phyloP scores from a whole-genome alignment of 257 asterid species.

The Solanum dulcamara region DNA sequence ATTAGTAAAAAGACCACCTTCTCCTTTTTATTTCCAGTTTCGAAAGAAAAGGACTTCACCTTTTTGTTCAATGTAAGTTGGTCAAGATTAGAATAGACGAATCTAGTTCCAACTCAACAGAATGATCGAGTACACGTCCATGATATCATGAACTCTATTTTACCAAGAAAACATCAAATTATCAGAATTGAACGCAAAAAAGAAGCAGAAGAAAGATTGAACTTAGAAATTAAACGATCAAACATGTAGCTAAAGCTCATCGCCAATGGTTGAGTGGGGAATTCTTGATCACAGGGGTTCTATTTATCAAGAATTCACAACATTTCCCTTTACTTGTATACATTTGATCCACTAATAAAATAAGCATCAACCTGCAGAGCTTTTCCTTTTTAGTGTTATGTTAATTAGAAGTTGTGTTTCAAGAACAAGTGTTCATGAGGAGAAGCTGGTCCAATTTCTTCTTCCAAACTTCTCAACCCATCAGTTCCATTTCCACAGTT shows the following conservation, averaged over 20 bases:
- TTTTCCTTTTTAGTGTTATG: neutral
- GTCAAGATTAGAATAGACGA: neutral
- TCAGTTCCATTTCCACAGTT: constrained; percentile 39
- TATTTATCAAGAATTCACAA: neutral
- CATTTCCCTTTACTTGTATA: constrained; percentile 2
- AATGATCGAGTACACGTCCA: neutral
- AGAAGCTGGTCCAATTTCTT: constrained; percentile 91
- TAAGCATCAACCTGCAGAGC: neutral
- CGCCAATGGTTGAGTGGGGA: neutral
- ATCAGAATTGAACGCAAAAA: constrained; percentile 5
- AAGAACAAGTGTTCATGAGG: constrained; percentile 77
- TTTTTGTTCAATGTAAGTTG: neutral
- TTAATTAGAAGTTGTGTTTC: constrained; percentile 70
- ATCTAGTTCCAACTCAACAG: neutral
- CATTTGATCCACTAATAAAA: neutral
- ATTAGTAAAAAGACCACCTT: neutral
- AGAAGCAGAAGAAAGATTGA: neutral
- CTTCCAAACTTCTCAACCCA: constrained; percentile 55
- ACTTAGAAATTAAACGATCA: neutral
- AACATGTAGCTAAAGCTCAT: neutral
- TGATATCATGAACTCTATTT: neutral
- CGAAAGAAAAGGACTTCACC: neutral
- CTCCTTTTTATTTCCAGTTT: neutral
- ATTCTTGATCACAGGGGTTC: neutral
- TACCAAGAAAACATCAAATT: neutral